Conservation (phyloP, 148 eudicot genomes). For the Vaccinium darrowii region DNA sequence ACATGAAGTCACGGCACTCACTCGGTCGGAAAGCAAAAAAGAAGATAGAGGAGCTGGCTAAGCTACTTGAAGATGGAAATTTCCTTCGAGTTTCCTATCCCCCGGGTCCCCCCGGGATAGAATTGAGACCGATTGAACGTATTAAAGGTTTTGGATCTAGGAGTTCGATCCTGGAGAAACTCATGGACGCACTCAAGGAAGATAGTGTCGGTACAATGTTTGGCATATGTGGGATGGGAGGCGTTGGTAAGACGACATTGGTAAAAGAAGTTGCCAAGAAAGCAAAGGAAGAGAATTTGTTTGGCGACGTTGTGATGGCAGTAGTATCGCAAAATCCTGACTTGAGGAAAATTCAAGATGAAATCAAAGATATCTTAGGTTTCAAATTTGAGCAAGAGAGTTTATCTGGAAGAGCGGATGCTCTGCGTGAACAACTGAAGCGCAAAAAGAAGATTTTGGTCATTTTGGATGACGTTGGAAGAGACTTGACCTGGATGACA, state of each 20-base stretch:
- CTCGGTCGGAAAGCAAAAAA: constrained; percentile 15
- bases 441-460: background rate
- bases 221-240: constrained; percentile 29
- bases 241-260: constrained; percentile 22
- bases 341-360: too few relatives aligned
- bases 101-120: too few relatives aligned
- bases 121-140: too few relatives aligned
- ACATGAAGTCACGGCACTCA: constrained; percentile 3
- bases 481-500: too few relatives aligned
- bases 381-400: background rate
- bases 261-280: constrained; percentile 10
- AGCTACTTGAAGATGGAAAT: background rate
- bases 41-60: background rate
- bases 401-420: background rate
- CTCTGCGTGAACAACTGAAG: background rate
- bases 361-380: background rate
- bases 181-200: constrained; percentile 13
- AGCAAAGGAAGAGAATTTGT: background rate
- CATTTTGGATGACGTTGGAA: too few relatives aligned
- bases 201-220: background rate
- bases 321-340: background rate
- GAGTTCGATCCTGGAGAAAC: too few relatives aligned
- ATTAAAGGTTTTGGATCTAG: too few relatives aligned
- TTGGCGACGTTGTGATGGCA: background rate
- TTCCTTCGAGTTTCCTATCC: background rate